These are phyloP conservation scores for Mallotus repandus DNA, from an alignment of 441 rosid genomes.

Conservation along the genomic window DNA sequence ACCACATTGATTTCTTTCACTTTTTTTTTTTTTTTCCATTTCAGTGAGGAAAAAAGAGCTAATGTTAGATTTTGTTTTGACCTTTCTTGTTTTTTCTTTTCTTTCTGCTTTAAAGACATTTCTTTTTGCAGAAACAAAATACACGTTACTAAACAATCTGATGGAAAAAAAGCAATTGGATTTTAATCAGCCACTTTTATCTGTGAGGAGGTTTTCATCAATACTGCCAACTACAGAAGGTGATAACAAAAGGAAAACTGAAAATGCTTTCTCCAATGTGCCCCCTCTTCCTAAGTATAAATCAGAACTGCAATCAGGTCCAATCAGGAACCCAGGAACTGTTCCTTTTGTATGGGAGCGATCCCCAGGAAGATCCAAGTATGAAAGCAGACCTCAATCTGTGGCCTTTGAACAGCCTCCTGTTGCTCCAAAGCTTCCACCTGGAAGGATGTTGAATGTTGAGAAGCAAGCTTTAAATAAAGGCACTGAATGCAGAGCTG, in stretches of 20 bases:
- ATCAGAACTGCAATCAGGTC: slow-evolving; percentile 83
- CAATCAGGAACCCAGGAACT: slow-evolving; percentile 76
- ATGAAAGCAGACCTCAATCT: slow-evolving; percentile 35
- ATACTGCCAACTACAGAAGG: slow-evolving; percentile 33
- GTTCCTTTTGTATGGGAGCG: slow-evolving; percentile 93
- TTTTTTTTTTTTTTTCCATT: neutral
- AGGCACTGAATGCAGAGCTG: slow-evolving; percentile 6
- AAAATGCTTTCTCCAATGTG: slow-evolving; percentile 32
- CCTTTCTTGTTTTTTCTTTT: neutral
- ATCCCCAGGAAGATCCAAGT: slow-evolving; percentile 80
- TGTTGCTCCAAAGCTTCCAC: slow-evolving; percentile 78
- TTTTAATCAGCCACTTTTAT: slow-evolving; percentile 72
- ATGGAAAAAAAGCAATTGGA: slow-evolving; percentile 79
- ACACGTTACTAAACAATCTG: slow-evolving; percentile 37
- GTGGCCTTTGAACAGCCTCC: slow-evolving; percentile 28
- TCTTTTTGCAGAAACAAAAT: slow-evolving; percentile 33
- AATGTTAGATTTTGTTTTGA: neutral
- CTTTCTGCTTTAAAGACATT: neutral
- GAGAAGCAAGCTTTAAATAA: slow-evolving; percentile 28
- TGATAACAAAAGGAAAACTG: slow-evolving; percentile 42
- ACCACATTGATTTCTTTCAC: neutral
- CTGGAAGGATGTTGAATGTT: slow-evolving; percentile 54
- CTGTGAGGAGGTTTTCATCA: slow-evolving; percentile 65
- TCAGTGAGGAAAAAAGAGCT: neutral
- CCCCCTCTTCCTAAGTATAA: slow-evolving; percentile 59